Evolutionary conservation across 2,329 filamentous ascomycete species (phyloP).

Genomic region (Pyrenochaeta sp.): DNA sequence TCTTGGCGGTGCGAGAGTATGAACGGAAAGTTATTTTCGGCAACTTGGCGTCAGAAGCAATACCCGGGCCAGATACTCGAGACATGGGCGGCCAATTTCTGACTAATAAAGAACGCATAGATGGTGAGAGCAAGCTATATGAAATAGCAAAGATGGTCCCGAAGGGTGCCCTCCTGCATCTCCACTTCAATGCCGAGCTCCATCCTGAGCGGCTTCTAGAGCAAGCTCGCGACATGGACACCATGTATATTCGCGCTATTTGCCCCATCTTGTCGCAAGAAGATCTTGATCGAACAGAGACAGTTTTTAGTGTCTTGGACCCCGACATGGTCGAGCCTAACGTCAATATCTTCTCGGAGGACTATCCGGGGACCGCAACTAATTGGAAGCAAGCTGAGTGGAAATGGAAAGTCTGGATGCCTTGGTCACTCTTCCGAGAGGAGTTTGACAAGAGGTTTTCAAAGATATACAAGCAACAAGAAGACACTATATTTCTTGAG

Average conservation of each 20-base stretch:
- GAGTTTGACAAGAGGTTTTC: conserved; percentile 49
- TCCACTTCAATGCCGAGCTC: conserved; percentile 81
- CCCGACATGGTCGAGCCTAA: conserved; percentile 31
- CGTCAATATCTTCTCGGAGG: conserved; percentile 58
- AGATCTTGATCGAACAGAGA: conserved; percentile 64
- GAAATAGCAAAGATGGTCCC: conserved; percentile 67
- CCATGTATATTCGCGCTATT: conserved; percentile 75
- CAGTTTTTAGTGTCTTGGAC: conserved; percentile 66
- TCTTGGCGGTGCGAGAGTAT: conserved; percentile 52
- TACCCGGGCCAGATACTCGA: conserved; percentile 49
- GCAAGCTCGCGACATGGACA: conserved; percentile 59
- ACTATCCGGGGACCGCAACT: conserved; percentile 54
- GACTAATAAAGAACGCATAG: conserved; percentile 54
- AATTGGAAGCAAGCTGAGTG: conserved; percentile 29
- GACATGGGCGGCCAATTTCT: conserved; percentile 60
- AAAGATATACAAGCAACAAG: conserved; percentile 16
- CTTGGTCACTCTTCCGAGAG: conserved; percentile 55
- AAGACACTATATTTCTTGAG: conserved; percentile 5
- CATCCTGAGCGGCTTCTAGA: conserved; percentile 68
- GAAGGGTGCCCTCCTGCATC: conserved; percentile 76
- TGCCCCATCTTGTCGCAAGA: conserved; percentile 54
- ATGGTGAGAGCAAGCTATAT: conserved; percentile 64
- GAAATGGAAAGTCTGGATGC: conserved; percentile 51
- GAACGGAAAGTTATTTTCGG: conserved; percentile 54
- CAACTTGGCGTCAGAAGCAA: conserved; percentile 52